phyloP scores from a whole-genome alignment of 192 early-diverging fungal species.

The Podila epicladia region DNA sequence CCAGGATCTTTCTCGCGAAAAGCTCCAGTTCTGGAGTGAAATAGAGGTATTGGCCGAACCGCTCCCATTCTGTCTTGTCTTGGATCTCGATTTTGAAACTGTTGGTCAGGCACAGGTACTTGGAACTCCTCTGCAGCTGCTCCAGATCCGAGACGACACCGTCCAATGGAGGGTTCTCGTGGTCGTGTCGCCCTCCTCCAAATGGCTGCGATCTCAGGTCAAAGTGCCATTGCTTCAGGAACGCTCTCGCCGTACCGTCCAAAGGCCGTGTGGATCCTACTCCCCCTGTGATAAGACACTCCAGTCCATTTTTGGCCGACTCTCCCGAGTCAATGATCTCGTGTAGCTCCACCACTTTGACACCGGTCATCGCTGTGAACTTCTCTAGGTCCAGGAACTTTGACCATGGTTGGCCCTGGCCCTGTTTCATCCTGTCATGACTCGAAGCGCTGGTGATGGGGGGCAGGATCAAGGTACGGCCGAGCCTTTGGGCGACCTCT shows the following conservation, averaged over 20 bases:
- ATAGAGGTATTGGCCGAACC: conserved; percentile 32
- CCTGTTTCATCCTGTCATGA: conserved; percentile 21
- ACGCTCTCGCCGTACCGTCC: conserved; percentile 25
- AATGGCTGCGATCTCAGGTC: neutral
- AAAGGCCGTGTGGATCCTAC: conserved; percentile 19
- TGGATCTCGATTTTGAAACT: conserved; percentile 21
- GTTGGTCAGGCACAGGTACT: conserved; percentile 33
- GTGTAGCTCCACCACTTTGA: conserved; percentile 33
- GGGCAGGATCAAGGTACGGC: conserved; percentile 34
- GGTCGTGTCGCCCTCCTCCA: neutral
- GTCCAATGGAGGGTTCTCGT: neutral
- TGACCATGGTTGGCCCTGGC: conserved; percentile 33
- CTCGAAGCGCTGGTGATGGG: conserved; percentile 22
- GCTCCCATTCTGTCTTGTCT: conserved; percentile 32
- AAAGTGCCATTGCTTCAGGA: conserved; percentile 28
- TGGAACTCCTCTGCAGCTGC: neutral
- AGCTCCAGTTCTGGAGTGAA: conserved; percentile 20
- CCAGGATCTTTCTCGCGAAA: conserved; percentile 17
- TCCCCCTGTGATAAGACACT: conserved; percentile 27
- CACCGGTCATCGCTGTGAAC: conserved; percentile 7
- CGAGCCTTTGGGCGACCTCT: conserved; percentile 19
- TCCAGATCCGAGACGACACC: conserved; percentile 7
- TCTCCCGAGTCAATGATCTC: conserved; percentile 5
- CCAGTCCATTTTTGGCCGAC: neutral
- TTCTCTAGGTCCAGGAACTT: conserved; percentile 25